Conservation (phyloP, 805 yeast genomes). For the Wickerhamomyces bisporus region DNA sequence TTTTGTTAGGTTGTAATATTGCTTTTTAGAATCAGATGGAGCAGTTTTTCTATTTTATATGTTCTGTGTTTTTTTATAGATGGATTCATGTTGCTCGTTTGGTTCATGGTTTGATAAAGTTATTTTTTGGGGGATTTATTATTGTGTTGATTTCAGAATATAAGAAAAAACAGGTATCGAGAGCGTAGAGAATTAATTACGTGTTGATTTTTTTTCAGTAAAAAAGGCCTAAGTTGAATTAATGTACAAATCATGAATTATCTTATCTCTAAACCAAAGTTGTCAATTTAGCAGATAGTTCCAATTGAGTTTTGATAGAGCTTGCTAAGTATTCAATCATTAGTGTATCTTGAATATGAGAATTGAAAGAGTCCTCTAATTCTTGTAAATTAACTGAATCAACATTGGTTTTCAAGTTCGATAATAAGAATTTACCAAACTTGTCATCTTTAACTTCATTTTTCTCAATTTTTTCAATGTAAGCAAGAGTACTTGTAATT, state of each 20-base stretch:
- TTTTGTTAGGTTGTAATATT: not conserved
- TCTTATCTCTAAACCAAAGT: constrained; percentile 35
- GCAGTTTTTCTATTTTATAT: not conserved
- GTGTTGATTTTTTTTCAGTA: too few relatives aligned
- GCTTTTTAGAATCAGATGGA: too few relatives aligned
- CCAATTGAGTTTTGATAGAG: constrained; percentile 80
- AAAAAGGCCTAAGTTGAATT: too few relatives aligned
- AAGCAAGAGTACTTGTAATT: constrained; percentile 44
- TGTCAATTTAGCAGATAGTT: constrained; percentile 69
- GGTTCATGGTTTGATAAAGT: not conserved
- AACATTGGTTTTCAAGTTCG: constrained; percentile 49
- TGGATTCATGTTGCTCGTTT: not conserved
- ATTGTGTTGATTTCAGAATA: not conserved
- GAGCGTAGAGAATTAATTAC: too few relatives aligned
- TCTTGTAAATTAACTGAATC: constrained; percentile 40
- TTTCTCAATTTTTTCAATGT: constrained; percentile 38
- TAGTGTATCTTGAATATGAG: constrained; percentile 73
- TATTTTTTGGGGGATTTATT: not conserved
- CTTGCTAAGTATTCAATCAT: constrained; percentile 79
- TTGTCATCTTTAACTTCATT: constrained; percentile 46
- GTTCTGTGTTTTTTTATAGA: not conserved
- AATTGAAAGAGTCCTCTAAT: constrained; percentile 56
- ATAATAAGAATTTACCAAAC: constrained; percentile 62
- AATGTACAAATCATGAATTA: not conserved
- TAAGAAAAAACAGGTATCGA: too few relatives aligned